Conservation (phyloP, 2,329 filamentous ascomycete species). For the Aspergillus sp. region DNA sequence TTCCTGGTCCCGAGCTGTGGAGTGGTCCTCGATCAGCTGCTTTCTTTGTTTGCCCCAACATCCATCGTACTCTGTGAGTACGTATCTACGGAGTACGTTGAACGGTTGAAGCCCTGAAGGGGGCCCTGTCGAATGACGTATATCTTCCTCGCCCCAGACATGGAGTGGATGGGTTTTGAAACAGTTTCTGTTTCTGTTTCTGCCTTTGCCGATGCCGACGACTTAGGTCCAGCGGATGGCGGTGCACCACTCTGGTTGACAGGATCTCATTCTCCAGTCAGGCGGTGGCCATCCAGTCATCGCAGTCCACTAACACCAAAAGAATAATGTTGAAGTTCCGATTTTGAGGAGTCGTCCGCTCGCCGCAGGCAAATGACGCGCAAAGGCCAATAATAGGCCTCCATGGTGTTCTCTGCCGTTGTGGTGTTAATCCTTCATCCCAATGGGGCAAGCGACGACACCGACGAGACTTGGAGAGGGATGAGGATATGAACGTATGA, state of each 20-base stretch:
- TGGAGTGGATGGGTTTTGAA: not conserved
- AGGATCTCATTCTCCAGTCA: not conserved
- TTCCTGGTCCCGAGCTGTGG: slow-evolving; percentile 8
- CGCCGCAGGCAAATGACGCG: not conserved
- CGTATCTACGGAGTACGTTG: not conserved
- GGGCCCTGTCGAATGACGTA: slow-evolving; percentile 9
- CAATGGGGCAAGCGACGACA: not conserved
- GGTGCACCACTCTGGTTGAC: not conserved
- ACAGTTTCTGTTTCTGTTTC: not conserved
- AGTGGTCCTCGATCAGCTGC: slow-evolving; percentile 2
- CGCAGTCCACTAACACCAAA: not conserved
- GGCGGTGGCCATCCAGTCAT: not conserved
- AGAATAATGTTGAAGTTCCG: not conserved
- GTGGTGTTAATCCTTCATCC: slow-evolving; percentile 11
- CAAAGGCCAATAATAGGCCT: slow-evolving; percentile 4
- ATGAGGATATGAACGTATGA: not conserved
- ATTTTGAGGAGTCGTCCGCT: not conserved
- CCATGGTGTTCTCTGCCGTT: slow-evolving; percentile 19
- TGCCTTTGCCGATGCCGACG: not conserved
- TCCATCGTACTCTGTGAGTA: not conserved
- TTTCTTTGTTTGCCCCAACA: slow-evolving; percentile 1
- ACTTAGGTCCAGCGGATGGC: not conserved
- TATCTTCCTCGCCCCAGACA: slow-evolving; percentile 2
- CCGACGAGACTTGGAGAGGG: not conserved
- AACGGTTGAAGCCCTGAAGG: not conserved